Evolutionary conservation across 352 stramenopile species (phyloP).

Genomic region (Elongisporangium anandrum): DNA sequence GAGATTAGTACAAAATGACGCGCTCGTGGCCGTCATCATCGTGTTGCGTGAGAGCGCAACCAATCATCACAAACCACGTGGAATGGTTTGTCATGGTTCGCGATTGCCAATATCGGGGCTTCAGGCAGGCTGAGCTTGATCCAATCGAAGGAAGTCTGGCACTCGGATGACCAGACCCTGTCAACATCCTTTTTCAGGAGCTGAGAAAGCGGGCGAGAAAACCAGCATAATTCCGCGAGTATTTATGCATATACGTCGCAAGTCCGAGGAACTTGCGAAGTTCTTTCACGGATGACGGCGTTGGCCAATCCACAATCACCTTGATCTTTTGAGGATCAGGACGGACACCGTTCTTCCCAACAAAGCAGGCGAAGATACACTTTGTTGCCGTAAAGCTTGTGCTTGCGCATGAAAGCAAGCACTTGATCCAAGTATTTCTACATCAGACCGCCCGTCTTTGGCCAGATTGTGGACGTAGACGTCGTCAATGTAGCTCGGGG

Average conservation of each 20-base stretch:
- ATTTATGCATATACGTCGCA: slow-evolving; percentile 10
- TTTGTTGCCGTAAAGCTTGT: slow-evolving; percentile 24
- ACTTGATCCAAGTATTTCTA: slow-evolving; percentile 15
- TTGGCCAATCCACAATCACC: neutral
- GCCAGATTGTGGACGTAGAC: slow-evolving; percentile 22
- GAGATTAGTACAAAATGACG: slow-evolving; percentile 15
- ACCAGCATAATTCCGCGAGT: slow-evolving; percentile 9
- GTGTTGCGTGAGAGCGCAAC: slow-evolving; percentile 8
- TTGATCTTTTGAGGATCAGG: slow-evolving; percentile 10
- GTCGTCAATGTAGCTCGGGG: slow-evolving; percentile 20
- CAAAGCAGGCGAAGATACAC: slow-evolving; percentile 20
- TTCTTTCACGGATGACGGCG: neutral
- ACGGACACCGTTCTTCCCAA: slow-evolving; percentile 5
- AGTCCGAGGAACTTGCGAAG: slow-evolving; percentile 8
- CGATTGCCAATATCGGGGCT: neutral
- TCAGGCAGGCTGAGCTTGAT: slow-evolving; percentile 9
- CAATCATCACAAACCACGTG: slow-evolving; percentile 15
- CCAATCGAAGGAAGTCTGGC: slow-evolving; percentile 13
- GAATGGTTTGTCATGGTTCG: slow-evolving; percentile 8
- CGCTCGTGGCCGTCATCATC: slow-evolving; percentile 9
- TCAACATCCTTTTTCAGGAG: slow-evolving; percentile 12
- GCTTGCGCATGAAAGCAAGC: slow-evolving; percentile 14
- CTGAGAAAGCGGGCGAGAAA: slow-evolving; percentile 4
- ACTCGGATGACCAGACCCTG: slow-evolving; percentile 2
- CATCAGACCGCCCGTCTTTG: neutral